Evolutionary conservation across 371 early-diverging fungal genomes (phyloP).

Genomic region (Parasitella parasitica): DNA sequence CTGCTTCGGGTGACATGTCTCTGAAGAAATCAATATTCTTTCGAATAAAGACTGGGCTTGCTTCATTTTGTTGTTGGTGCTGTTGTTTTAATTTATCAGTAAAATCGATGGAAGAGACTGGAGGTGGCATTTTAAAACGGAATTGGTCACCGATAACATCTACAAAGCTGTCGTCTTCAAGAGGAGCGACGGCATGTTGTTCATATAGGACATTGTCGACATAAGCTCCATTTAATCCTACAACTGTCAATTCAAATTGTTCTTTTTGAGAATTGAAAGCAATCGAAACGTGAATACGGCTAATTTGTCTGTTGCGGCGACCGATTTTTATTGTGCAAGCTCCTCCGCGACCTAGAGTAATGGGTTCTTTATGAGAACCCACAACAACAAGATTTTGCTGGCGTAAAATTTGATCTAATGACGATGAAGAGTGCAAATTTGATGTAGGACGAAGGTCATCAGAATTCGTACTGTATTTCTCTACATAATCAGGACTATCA

Average conservation of each 20-base stretch:
- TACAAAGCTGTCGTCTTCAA: constrained; percentile 34
- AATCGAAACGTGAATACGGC: constrained; percentile 59
- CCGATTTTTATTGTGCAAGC: constrained; percentile 59
- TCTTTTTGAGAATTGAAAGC: constrained; percentile 29
- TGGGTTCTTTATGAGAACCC: constrained; percentile 42
- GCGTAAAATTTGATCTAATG: neutral
- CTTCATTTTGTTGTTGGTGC: neutral
- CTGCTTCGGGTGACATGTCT: constrained; percentile 16
- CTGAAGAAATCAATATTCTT: constrained; percentile 3
- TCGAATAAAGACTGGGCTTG: neutral
- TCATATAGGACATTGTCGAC: constrained; percentile 36
- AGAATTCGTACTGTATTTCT: constrained; percentile 23
- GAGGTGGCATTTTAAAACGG: constrained; percentile 23
- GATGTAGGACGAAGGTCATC: constrained; percentile 42
- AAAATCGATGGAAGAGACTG: constrained; percentile 1
- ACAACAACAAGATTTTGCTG: constrained; percentile 26
- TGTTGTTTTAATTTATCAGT: neutral
- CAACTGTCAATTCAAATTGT: constrained; percentile 51
- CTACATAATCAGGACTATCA: constrained; percentile 8
- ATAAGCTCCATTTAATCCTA: constrained; percentile 56
- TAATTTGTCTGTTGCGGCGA: constrained; percentile 58
- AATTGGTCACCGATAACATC: constrained; percentile 43
- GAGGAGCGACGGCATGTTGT: constrained; percentile 31
- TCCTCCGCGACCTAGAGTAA: constrained; percentile 59
- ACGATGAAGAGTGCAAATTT: constrained; percentile 9